Evolutionary conservation across 2,329 filamentous ascomycete genomes (phyloP), one percentile per base, ranked within the genome.

Genomic region (Arthrobotrys megalospora): DNA sequence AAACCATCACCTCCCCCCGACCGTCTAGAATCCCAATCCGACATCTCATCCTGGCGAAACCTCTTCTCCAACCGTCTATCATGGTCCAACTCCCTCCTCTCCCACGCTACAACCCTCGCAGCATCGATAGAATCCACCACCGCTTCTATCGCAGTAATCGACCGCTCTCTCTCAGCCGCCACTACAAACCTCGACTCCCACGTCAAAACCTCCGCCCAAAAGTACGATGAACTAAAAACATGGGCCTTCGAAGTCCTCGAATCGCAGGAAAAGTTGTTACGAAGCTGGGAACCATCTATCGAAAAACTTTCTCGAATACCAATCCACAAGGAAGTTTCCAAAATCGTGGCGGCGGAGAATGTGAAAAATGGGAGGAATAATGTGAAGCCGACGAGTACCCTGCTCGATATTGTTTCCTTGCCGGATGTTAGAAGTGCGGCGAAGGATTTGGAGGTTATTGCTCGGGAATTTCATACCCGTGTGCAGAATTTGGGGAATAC

Each of bases 11-110:
- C 86, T 32, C 87, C 89, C 47, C 96, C 96, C n/a, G 94, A 97
- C 84, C 91, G 90, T 48, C 91, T 97, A 81, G 88, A 91, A 50
- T 90, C 94, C 82, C 91, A 93, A 79, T 93, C 91, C 78, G 91
- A 94, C 79, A 87, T 97, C 69, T 88, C 91, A 82, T 91, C 94
- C 89, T 99, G 96, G 95, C 92, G 93, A 83, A 89, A 91, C 52
- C 87, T 98, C 21, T 97, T 96, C 86, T 91, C 91, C 84, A 88
- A 91, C 75, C 91, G 96, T 76, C 90, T 91, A 81, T 88, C 88
- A 81, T 99, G 96, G 96, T 92, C 94, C 0, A 85, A 91, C 66
- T 87, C 87, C 45, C 85, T 96, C 38, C 88, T 91, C 6, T 89
- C 91, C 28, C 90, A 91, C 80, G 95, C 93, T 81, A 87, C 87